Evolutionary conservation across 139 green algal genomes (phyloP).

Genomic region (Eudorina sp.): DNA sequence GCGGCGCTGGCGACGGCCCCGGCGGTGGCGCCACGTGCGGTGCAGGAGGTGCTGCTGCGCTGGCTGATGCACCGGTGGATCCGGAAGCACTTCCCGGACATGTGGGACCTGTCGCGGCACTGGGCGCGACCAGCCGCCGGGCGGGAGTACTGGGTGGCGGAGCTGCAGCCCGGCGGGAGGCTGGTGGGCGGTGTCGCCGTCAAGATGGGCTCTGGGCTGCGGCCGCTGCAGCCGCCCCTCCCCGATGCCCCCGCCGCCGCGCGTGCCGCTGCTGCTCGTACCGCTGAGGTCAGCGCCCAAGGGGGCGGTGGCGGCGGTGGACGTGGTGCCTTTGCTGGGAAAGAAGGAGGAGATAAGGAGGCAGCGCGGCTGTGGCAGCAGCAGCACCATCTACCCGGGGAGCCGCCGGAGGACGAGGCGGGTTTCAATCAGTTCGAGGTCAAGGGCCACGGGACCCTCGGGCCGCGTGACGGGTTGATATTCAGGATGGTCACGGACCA

Average conservation of each 20-base stretch:
- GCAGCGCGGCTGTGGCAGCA: not conserved
- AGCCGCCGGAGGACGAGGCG: not conserved
- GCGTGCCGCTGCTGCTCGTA: not conserved
- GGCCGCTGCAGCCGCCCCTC: not conserved
- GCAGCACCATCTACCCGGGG: not conserved
- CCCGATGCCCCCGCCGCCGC: not conserved
- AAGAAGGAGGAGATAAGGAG: not conserved
- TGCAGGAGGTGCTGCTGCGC: not conserved
- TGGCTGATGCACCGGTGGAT: not conserved
- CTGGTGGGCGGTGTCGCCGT: not conserved
- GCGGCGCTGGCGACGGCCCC: not conserved
- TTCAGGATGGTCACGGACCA: not conserved
- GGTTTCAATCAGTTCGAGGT: not conserved
- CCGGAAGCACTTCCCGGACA: not conserved
- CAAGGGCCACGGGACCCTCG: not conserved
- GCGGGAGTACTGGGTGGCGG: conserved; percentile 23
- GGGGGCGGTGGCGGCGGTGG: not conserved
- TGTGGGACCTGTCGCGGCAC: not conserved
- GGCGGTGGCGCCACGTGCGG: not conserved
- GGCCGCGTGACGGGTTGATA: not conserved
- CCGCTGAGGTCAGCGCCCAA: too few relatives aligned
- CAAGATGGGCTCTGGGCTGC: not conserved
- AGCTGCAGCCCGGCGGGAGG: not conserved
- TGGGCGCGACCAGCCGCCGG: not conserved
- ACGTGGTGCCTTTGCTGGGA: not conserved